Percentiles rank a stretch among this genome's conserved stretches.
Evolutionary conservation across 305 asterid genomes (phyloP).

Genomic region (Rubia tinctorum): DNA sequence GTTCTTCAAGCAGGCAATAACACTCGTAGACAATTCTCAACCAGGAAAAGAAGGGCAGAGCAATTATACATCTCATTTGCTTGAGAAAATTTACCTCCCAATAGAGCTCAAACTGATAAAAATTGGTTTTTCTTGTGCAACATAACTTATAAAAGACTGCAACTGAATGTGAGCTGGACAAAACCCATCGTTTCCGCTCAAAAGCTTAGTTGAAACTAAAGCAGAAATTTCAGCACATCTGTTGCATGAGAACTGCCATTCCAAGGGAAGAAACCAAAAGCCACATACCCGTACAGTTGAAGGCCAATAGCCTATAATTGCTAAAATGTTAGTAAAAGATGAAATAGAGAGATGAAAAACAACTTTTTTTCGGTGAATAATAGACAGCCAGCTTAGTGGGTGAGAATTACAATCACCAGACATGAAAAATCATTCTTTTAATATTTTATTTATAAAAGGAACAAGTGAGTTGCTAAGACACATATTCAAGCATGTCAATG

Average conservation of each 20-base stretch:
- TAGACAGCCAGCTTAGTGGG: neutral
- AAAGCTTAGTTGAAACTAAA: slow-evolving; percentile 27
- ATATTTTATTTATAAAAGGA: neutral
- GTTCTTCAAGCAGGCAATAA: neutral
- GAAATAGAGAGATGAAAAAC: slow-evolving; percentile 4
- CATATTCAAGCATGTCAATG: neutral
- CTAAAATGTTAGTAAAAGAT: slow-evolving; percentile 14
- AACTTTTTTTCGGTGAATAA: neutral
- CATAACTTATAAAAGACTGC: slow-evolving; percentile 43
- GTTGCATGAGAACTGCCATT: slow-evolving; percentile 89
- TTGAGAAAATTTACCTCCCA: slow-evolving; percentile 66
- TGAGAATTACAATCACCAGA: neutral
- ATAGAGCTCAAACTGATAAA: slow-evolving; percentile 82
- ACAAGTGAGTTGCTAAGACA: neutral
- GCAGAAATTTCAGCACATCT: slow-evolving; percentile 64
- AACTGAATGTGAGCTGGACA: slow-evolving; percentile 62
- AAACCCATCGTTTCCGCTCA: slow-evolving; percentile 36
- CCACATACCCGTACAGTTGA: slow-evolving; percentile 83
- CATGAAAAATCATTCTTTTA: no score
- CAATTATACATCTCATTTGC: slow-evolving; percentile 10
- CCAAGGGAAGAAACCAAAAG: slow-evolving; percentile 80
- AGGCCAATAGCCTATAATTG: slow-evolving; percentile 84
- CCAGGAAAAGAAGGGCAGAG: neutral
- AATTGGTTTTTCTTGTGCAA: slow-evolving; percentile 51
- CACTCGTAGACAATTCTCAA: neutral